phyloP scores from a whole-genome alignment of 2,329 filamentous ascomycete genomes.

The Teratosphaeria viscida region DNA sequence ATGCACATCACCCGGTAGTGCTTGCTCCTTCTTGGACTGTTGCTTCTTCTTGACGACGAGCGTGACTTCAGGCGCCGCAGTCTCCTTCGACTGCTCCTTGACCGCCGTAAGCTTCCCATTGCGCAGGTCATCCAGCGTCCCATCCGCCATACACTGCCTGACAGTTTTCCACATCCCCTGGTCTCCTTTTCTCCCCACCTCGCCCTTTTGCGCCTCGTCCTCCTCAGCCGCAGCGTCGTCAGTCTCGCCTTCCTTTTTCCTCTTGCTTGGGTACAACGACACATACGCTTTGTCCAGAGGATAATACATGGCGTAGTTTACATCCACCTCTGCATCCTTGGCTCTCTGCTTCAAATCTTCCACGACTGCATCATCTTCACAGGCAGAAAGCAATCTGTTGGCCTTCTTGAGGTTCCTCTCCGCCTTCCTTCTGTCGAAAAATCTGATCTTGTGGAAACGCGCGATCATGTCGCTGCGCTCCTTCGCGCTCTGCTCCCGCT shows the following conservation, averaged over 20 bases:
- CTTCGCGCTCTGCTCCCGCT: conserved; percentile 49
- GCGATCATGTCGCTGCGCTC: conserved; percentile 59
- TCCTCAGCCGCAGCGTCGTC: conserved; percentile 16
- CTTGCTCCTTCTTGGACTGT: conserved; percentile 5
- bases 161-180: conserved; percentile 59
- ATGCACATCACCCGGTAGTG: conserved; percentile 6
- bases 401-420: conserved; percentile 56
- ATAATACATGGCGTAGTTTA: conserved; percentile 64
- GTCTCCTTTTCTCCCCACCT: conserved; percentile 30
- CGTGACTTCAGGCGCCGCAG: not conserved
- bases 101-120: conserved; percentile 36
- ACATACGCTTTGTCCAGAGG: conserved; percentile 63
- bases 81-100: not conserved
- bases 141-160: conserved; percentile 53
- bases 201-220: conserved; percentile 29
- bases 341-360: conserved; percentile 11
- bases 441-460: conserved; percentile 74
- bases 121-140: conserved; percentile 45
- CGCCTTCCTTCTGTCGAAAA: conserved; percentile 75
- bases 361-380: conserved; percentile 35
- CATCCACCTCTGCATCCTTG: conserved; percentile 53
- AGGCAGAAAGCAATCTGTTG: conserved; percentile 45
- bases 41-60: conserved; percentile 1
- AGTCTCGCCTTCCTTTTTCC: conserved; percentile 22
- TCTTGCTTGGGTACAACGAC: conserved; percentile 37